A percentile compares a stretch with the other conserved stretches of the same genome.
phyloP scores from a whole-genome alignment of 1,284 basidiomycete genomes.

The Boletus hoseneyae region DNA sequence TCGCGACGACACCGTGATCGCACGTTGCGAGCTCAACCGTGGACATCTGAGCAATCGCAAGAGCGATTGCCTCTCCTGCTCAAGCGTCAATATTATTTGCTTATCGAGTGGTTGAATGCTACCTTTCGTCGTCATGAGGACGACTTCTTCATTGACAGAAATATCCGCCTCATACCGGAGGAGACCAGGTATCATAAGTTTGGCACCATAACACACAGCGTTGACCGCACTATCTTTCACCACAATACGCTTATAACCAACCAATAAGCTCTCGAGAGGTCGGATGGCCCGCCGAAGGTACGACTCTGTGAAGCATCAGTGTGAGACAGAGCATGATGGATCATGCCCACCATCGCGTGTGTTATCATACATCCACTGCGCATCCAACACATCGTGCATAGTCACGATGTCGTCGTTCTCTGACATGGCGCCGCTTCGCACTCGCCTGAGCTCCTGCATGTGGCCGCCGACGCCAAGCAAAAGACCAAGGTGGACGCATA shows the following conservation, averaged over 20 bases:
- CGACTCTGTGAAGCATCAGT: constrained; percentile 59
- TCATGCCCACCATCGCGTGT: constrained; percentile 82
- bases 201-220: constrained; percentile 99
- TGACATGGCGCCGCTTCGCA: constrained; percentile 92
- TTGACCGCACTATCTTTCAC: constrained; percentile 99
- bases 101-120: constrained; percentile 3
- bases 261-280: constrained; percentile 91
- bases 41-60: constrained; percentile 98
- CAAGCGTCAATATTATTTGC: constrained; percentile 9
- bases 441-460: constrained; percentile 98
- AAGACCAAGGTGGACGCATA: constrained; percentile 96
- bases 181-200: constrained; percentile 99
- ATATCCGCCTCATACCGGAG: constrained; percentile 97
- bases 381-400: constrained; percentile 99
- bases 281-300: constrained; percentile 95
- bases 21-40: constrained; percentile 98
- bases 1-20: constrained; percentile 98
- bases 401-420: constrained; percentile 99
- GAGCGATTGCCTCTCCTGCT: constrained; percentile 91
- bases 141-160: constrained; percentile 94
- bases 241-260: constrained; percentile 98
- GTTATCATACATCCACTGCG: constrained; percentile 99
- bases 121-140: constrained; percentile 99
- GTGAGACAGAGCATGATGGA: background rate
- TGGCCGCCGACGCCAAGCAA: constrained; percentile 96